Percentiles rank a stretch among this genome's conserved stretches.
These are phyloP conservation scores for Stagonosporopsis vannaccii DNA, from an alignment of 2,329 filamentous ascomycete genomes.

Conservation along the genomic window DNA sequence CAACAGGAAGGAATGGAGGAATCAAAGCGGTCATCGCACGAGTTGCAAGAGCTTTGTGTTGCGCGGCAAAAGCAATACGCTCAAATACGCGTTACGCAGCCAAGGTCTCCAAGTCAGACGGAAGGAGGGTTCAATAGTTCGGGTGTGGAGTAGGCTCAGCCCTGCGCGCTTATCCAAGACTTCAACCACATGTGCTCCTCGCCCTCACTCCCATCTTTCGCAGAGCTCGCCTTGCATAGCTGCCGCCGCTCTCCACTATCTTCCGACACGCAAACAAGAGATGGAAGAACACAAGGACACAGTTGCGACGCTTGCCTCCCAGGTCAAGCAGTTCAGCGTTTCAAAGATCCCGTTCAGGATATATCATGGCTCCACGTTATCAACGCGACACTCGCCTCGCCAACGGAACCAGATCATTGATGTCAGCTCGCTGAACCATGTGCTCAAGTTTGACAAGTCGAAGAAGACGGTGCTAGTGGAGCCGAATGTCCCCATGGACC, in stretches of 20 bases:
- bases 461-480: conserved; percentile 63
- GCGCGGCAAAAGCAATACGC: not conserved
- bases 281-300: conserved; percentile 42
- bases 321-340: conserved; percentile 54
- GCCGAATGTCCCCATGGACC: conserved; percentile 74
- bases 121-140: conserved; percentile 25
- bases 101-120: conserved; percentile 3
- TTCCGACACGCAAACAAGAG: not conserved
- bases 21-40: too few relatives aligned
- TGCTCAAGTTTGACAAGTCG: conserved; percentile 53
- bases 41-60: not conserved
- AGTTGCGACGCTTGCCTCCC: conserved; percentile 35
- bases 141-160: conserved; percentile 35
- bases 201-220: conserved; percentile 1
- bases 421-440: conserved; percentile 57
- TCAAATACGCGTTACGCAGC: not conserved
- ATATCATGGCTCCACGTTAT: conserved; percentile 65
- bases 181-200: conserved; percentile 17
- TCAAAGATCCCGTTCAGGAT: conserved; percentile 61
- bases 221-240: not conserved
- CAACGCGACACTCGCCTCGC: conserved; percentile 55
- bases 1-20: too few relatives aligned
- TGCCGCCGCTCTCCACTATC: not conserved
- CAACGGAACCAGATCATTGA: conserved; percentile 55
- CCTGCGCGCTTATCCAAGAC: conserved; percentile 28